Percentiles rank a stretch among this genome's conserved stretches.
These are phyloP conservation scores for Detonula confervacea DNA, from an alignment of 352 stramenopile species.

Conservation along the genomic window DNA sequence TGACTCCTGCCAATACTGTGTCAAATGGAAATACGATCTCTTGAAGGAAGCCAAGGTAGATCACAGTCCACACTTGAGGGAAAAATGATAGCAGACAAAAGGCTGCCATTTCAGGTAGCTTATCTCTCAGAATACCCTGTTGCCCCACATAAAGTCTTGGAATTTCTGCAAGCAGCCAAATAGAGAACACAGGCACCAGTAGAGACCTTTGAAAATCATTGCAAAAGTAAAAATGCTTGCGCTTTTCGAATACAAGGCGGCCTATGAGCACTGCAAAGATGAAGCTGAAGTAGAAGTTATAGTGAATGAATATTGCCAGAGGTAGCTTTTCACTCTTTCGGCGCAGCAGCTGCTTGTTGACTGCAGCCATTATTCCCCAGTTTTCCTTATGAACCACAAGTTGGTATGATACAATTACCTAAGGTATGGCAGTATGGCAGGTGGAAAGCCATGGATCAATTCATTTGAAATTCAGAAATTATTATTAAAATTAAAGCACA, in stretches of 20 bases:
- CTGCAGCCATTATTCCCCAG: slow-evolving; percentile 11
- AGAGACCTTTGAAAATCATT: slow-evolving; percentile 40
- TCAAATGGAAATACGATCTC: slow-evolving; percentile 35
- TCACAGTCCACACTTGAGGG: slow-evolving; percentile 37
- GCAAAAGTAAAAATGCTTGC: slow-evolving; percentile 22
- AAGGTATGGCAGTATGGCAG: no score
- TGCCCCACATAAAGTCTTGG: slow-evolving; percentile 44
- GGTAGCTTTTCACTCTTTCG: slow-evolving; percentile 46
- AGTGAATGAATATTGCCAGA: slow-evolving; percentile 49
- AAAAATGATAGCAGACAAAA: slow-evolving; percentile 49
- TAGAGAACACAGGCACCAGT: slow-evolving; percentile 32
- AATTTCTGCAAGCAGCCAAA: slow-evolving; percentile 46
- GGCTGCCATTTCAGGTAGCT: slow-evolving; percentile 39
- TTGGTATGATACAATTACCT: no score
- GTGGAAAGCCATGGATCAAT: no score
- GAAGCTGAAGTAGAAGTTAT: slow-evolving; percentile 45
- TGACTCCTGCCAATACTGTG: slow-evolving; percentile 14
- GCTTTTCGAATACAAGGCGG: slow-evolving; percentile 28
- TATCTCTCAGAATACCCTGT: slow-evolving; percentile 40
- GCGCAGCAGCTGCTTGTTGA: slow-evolving; percentile 13
- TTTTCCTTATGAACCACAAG: no score
- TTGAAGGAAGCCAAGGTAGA: slow-evolving; percentile 55
- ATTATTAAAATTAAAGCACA: no score
- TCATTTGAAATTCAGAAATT: no score
- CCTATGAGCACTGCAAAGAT: slow-evolving; percentile 34